Evolutionary conservation across 208 protist genomes (phyloP), one percentile per base, ranked within the genome.

Genomic region (Crithidia brevicula): DNA sequence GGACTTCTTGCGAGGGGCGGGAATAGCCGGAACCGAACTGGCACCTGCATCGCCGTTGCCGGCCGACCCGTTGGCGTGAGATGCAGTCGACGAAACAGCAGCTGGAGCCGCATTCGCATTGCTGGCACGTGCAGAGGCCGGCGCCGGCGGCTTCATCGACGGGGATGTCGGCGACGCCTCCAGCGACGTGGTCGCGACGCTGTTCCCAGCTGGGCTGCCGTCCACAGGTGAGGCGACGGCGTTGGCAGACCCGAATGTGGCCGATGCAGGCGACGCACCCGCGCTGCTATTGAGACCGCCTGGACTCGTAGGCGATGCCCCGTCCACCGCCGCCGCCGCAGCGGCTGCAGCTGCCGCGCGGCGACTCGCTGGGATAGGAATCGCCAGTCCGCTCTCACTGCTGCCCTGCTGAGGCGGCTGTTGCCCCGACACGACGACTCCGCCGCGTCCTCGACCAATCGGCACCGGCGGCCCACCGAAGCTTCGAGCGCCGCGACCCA

Each of bases 351-450:
- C 56, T 0, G 56, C 56, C 6, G 47, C 72, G 20, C 69, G 74
- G 9, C 68, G 75, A 50, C 79, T 84, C 7, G 79, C 79, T 16
- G 79, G 79, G 9, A 77, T 67, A 6, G 79, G 79, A 34, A 84
- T 84, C 5, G 68, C 42, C 40, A 67, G 59, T 10, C 63, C 67
- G 34, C 50, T 56, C n/a, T 61, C 70, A 10, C 61, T 50, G 18
- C 33, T 18, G 22, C 2, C 30, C 57, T 23, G 15, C 6, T 2
- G 3, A 15, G 36, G 8, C 10, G 58, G 10, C 30, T 25, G 56
- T 22, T 30, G 20, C 3, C 38, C 52, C 1, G 9, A 20, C 62
- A 52, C 7, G n/a, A 9, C 28, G 43, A 4, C 16, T 36, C 65
- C 43, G 4, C 51, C 38, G 47, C 74, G 60, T 6, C 67, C 50